Conservation (phyloP, 257 asterid genomes). For the Echites panduratus region DNA sequence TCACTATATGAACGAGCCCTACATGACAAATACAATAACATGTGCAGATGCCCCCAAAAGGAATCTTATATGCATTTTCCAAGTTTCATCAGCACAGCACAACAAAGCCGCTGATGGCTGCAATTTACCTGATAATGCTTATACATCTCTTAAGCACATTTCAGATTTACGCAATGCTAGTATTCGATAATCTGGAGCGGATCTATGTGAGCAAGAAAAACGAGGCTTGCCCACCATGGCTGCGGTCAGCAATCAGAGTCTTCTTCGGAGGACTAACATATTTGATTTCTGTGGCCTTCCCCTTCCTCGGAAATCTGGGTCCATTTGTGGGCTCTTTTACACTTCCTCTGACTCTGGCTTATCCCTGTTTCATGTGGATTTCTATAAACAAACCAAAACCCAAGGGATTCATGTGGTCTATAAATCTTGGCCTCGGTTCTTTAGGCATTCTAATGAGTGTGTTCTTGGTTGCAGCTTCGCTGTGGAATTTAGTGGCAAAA, state of each 20-base stretch:
- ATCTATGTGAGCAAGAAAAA: constrained; percentile 38
- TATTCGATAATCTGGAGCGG: constrained; percentile 57
- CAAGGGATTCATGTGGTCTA: constrained; percentile 35
- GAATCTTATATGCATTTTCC: constrained; percentile 35
- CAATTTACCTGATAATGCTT: constrained; percentile 30
- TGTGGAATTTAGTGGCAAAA: constrained; percentile 48
- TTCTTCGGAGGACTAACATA: constrained; percentile 52
- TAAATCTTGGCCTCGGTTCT: constrained; percentile 46
- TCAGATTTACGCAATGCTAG: constrained; percentile 67
- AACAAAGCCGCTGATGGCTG: constrained; percentile 31
- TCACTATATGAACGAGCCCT: no score
- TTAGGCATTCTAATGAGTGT: constrained; percentile 32
- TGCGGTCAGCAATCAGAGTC: constrained; percentile 36
- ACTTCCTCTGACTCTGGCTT: constrained; percentile 46
- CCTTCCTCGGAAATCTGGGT: constrained; percentile 52
- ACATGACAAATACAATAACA: no score
- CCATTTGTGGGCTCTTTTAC: constrained; percentile 45
- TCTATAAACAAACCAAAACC: constrained; percentile 41
- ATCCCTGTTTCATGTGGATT: constrained; percentile 79
- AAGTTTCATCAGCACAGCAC: constrained; percentile 25
- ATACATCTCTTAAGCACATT: constrained; percentile 46
- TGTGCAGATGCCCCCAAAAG: constrained; percentile 28
- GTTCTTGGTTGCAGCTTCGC: constrained; percentile 26
- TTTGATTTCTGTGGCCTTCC: constrained; percentile 50
- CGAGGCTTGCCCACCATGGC: constrained; percentile 50